Evolutionary conservation across 805 yeast genomes (phyloP), one percentile per base, ranked within the genome.

Genomic region (Pichia insulana): DNA sequence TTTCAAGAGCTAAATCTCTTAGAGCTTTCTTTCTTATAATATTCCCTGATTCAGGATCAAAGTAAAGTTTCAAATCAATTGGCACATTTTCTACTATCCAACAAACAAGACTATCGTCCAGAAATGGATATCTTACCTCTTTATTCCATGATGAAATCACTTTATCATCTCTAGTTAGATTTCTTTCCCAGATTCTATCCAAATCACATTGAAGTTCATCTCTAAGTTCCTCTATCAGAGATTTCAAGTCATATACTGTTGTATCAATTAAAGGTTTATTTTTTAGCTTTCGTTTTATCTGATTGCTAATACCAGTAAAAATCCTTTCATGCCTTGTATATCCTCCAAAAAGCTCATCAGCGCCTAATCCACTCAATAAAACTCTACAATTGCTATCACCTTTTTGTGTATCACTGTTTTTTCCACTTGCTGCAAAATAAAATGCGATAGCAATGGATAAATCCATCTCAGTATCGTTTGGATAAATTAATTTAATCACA

Each of bases 301-400:
- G 43, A 47, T 53, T 50, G 43, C 63, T 47, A 5, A 56, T 40
- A 11, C 53, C 51, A 0, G 68, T 63, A 55, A 74, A 73, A 2
- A 73, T 54, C 28, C 74, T 61, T 47, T 76, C 80, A 52, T 92
- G 94, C 36, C 97, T 71, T 18, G 95, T 84, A 58, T 92, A 92
- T 0, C 99, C 99, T 0, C 96, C 99, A 67, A 84, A 89, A 16
- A 92, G 63, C 61, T 92, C 99, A 63, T 92, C 99, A 0, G 98
- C 98, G 1, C 99, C 99, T 11, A 92, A 68, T 0, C 99, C 99
- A 41, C 96, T 85, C 30, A 92, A 66, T 8, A 92, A 59, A 0
- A 92, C 95, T 50, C 77, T 74, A 8, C 87, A 73, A 8, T 62
- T 57, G 16, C 88, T 73, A 2, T 55, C 48, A 51, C 79, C 82